Evolutionary conservation across 2,329 filamentous ascomycete species (phyloP).

Genomic region (Geosmithia flava): DNA sequence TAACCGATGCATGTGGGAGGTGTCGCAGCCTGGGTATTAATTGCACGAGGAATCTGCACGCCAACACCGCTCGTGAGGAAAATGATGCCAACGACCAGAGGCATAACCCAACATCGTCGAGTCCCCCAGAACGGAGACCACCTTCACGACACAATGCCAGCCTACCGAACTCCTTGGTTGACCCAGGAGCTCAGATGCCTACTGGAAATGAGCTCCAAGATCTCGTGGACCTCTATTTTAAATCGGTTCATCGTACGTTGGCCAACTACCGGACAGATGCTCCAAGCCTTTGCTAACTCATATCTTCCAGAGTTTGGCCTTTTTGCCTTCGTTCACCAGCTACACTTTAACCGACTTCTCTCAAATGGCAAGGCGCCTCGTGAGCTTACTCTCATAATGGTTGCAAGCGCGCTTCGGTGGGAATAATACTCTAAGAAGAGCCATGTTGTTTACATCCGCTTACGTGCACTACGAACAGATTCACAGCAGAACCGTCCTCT

Average conservation of each 20-base stretch:
- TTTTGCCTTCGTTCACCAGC: neutral
- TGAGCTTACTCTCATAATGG: neutral
- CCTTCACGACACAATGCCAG: no score
- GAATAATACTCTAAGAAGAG: neutral
- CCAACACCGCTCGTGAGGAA: no score
- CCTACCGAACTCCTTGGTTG: no score
- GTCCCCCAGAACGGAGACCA: no score
- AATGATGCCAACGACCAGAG: no score
- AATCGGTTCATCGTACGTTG: neutral
- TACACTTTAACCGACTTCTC: constrained; percentile 1
- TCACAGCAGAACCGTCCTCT: neutral
- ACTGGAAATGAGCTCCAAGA: neutral
- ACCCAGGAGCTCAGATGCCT: no score
- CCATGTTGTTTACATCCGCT: no score
- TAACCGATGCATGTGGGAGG: constrained; percentile 1
- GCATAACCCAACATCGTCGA: no score
- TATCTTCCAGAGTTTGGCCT: neutral
- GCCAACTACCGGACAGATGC: neutral
- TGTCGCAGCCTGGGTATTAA: constrained; percentile 1
- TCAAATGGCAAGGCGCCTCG: neutral
- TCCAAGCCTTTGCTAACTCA: neutral
- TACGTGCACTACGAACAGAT: neutral
- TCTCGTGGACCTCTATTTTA: neutral
- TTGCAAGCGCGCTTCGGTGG: neutral
- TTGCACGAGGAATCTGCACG: neutral